phyloP scores from a whole-genome alignment of 805 yeast genomes.

The Lachancea fermentati region DNA sequence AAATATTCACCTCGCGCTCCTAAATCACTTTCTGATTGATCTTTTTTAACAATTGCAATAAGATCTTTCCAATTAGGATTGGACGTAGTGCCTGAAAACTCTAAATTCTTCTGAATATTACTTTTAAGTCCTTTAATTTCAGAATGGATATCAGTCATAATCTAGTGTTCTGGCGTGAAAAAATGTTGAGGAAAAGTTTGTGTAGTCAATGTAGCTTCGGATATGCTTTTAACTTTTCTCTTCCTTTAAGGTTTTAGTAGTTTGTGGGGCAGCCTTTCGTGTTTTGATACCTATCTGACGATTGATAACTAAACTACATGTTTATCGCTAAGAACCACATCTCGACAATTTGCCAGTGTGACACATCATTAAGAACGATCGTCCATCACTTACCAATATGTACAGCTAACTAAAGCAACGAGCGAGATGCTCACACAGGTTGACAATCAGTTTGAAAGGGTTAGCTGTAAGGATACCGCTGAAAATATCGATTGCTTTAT shows the following conservation, averaged over 20 bases:
- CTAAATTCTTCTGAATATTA: constrained; percentile 8
- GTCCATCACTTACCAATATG: too few species aligned
- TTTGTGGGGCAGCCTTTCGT: too few species aligned
- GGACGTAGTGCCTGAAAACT: background rate
- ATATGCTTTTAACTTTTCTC: too few species aligned
- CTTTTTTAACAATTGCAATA: constrained; percentile 15
- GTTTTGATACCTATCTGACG: too few species aligned
- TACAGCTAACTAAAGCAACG: too few species aligned
- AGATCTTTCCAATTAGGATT: constrained; percentile 22
- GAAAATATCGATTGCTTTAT: too few species aligned
- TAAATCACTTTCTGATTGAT: constrained; percentile 6
- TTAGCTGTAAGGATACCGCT: too few species aligned
- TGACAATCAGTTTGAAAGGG: too few species aligned
- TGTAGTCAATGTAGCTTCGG: background rate
- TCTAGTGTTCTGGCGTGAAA: background rate
- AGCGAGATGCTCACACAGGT: too few species aligned
- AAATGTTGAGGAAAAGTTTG: background rate
- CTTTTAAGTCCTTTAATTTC: constrained; percentile 11
- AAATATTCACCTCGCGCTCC: constrained; percentile 17
- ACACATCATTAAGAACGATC: background rate
- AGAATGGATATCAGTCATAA: constrained; percentile 15
- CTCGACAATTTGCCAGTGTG: background rate
- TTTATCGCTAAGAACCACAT: background rate
- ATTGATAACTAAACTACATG: background rate
- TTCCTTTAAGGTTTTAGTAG: too few species aligned